A percentile compares a stretch with the other conserved stretches of the same genome.
These are phyloP conservation scores for Sequoiadendron giganteum DNA, from an alignment of 75 land plant species.

Conservation along the genomic window DNA sequence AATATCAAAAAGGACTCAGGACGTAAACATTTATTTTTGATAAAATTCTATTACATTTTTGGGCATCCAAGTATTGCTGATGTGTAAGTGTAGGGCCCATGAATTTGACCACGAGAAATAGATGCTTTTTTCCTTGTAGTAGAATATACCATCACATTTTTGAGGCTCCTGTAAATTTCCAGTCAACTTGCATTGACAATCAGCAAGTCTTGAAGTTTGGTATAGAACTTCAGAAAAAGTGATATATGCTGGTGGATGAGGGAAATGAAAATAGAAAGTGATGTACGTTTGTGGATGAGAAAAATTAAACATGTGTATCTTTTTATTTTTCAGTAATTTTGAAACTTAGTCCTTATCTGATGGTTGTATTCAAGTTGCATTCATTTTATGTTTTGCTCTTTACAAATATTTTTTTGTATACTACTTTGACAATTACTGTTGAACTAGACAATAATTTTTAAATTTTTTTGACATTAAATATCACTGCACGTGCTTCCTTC, in stretches of 20 bases:
- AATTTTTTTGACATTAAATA: not conserved
- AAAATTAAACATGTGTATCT: not conserved
- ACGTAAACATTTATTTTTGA: not conserved
- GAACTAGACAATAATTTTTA: not conserved
- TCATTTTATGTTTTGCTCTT: not conserved
- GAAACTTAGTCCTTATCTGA: not conserved
- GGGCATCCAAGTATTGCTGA: not conserved
- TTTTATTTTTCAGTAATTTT: not conserved
- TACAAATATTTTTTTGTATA: not conserved
- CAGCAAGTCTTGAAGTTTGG: not conserved
- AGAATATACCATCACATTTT: not conserved
- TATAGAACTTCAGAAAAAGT: not conserved
- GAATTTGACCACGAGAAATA: not conserved
- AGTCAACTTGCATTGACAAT: not conserved
- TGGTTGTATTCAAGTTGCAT: not conserved
- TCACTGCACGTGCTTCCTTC: not conserved
- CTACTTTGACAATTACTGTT: not conserved
- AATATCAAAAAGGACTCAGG: slow-evolving; percentile 11
- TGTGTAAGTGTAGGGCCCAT: not conserved
- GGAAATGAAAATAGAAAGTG: not conserved
- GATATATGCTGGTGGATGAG: not conserved
- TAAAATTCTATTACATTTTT: not conserved
- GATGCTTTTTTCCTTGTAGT: not conserved
- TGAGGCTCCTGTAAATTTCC: not conserved
- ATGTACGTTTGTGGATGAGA: not conserved